Evolutionary conservation across 345 rosid species (phyloP).

Genomic region (Eucalyptus urophylla): DNA sequence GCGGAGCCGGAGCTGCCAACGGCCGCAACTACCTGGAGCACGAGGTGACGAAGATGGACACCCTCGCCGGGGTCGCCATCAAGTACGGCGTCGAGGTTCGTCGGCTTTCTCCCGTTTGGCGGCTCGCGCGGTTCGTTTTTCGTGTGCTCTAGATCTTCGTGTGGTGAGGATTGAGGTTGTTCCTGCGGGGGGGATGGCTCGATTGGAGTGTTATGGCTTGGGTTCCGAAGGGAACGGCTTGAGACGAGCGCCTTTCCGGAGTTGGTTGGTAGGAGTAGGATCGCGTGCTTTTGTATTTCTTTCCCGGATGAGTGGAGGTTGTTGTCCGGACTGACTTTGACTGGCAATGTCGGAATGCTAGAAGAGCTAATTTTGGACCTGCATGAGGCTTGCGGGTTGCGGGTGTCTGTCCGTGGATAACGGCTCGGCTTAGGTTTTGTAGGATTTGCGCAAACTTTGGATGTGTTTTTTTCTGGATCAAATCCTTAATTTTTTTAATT

Average conservation of each 20-base stretch:
- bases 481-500: not conserved
- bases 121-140: not conserved
- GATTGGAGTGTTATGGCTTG: not conserved
- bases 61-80: constrained; percentile 66
- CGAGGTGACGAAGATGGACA: constrained; percentile 45
- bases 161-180: not conserved
- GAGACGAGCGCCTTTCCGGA: not conserved
- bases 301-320: not conserved
- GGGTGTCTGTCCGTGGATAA: not conserved
- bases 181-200: not conserved
- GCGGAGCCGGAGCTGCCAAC: not conserved
- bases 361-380: not conserved
- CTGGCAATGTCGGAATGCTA: not conserved
- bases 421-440: not conserved
- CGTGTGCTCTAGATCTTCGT: not conserved
- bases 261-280: not conserved
- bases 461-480: not conserved
- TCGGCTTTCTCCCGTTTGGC: not conserved
- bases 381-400: not conserved
- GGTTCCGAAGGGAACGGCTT: not conserved
- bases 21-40: constrained; percentile 34
- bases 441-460: not conserved
- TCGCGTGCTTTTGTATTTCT: not conserved
- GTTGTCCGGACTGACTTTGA: not conserved
- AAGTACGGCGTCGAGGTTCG: constrained; percentile 64